Evolutionary conservation across 2,329 filamentous ascomycete species (phyloP), one percentile per base, ranked within the genome.

Genomic region (Curvularia eragrostidis): DNA sequence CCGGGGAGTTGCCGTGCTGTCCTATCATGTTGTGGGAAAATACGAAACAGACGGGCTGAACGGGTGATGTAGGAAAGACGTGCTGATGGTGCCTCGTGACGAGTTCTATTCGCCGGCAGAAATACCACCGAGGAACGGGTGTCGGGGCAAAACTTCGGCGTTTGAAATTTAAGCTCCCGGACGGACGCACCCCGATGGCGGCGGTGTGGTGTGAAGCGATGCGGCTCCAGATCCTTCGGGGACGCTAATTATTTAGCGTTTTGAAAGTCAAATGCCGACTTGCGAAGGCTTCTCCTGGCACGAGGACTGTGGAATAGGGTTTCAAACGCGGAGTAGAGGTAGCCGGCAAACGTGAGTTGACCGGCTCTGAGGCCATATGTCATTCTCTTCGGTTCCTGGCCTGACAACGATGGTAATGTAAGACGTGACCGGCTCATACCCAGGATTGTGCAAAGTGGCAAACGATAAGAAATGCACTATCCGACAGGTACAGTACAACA

Each of bases 401-500:
- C 21, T 36, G 34, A 18, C 15, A 18, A 18, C 3, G 47, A n/a
- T n/a, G n/a, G n/a, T n/a, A n/a, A n/a, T n/a, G n/a, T n/a, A n/a
- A n/a, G n/a, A n/a, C n/a, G n/a, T n/a, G n/a, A n/a, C n/a, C n/a
- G n/a, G n/a, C n/a, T n/a, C n/a, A n/a, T n/a, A n/a, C 0, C 84
- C 87, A 2, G 88, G 83, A 68, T 93, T 90, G 72, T 95, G 95
- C 0, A 91, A 36, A 13, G 19, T 48, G 30, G 21, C 44, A 48
- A 90, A 18, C 95, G 91, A 68, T 90, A 82, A 0, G 91, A 91
- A 0, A 90, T 36, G 91, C 75, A 91, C 28, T 15, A 95, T 0
- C 90, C 90, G 30, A 87, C 89, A 0, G 91, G 91, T 0, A 95
- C 91, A 91, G 91, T 0, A 95, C 91, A 91, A 0, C 90, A 93